Conservation (phyloP, 257 asterid genomes). For the Fraxinus pennsylvanica region DNA sequence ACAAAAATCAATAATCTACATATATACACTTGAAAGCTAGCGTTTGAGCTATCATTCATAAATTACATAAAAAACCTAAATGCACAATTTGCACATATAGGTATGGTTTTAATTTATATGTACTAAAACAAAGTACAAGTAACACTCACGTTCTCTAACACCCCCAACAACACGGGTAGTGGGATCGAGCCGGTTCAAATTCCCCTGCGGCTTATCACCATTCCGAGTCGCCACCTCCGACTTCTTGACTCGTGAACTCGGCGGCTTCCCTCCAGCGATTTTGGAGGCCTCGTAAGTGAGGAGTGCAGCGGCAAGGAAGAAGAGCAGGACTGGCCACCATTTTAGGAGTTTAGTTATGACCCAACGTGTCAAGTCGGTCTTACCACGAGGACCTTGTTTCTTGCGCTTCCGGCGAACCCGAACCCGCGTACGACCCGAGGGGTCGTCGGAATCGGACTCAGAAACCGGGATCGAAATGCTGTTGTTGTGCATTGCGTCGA, state of each 20-base stretch:
- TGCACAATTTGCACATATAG: not conserved
- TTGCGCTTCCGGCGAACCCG: constrained; percentile 70
- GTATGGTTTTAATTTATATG: not conserved
- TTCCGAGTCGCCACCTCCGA: constrained; percentile 20
- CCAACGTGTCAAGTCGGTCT: constrained; percentile 45
- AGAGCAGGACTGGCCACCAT: constrained; percentile 78
- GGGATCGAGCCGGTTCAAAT: constrained; percentile 76
- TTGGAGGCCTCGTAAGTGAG: constrained; percentile 64
- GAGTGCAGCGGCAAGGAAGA: constrained; percentile 51
- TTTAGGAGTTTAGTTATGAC: constrained; percentile 42
- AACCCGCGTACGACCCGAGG: constrained; percentile 43
- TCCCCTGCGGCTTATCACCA: constrained; percentile 41
- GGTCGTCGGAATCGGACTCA: constrained; percentile 69
- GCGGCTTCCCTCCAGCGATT: constrained; percentile 42
- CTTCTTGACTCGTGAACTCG: constrained; percentile 27
- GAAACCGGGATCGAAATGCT: constrained; percentile 60
- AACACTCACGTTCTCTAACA: constrained; percentile 68
- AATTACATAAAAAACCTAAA: not conserved
- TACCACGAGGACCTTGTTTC: constrained; percentile 51
- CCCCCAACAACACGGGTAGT: constrained; percentile 63
- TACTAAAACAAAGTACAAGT: not conserved
- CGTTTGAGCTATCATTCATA: not conserved
- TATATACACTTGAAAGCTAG: not conserved
- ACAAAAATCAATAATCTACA: not conserved
- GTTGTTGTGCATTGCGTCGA: constrained; percentile 49